These are phyloP conservation scores for Coprinopsis sp. DNA, from an alignment of 768 basidiomycete species.

Conservation along the genomic window DNA sequence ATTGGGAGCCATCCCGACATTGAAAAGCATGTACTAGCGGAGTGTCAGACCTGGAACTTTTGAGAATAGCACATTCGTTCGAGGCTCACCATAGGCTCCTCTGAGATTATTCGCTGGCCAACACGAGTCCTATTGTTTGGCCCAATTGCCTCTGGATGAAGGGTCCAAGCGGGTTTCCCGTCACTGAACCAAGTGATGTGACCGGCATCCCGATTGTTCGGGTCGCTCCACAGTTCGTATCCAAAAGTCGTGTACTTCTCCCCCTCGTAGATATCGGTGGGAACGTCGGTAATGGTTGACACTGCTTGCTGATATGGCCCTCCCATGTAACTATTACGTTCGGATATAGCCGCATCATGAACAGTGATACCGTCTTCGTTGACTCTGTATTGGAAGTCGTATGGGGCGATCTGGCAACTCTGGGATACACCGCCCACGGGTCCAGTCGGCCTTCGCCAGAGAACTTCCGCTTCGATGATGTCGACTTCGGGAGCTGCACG, in stretches of 20 bases:
- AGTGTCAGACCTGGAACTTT: constrained; percentile 20
- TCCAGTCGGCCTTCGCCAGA: constrained; percentile 39
- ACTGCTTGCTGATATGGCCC: constrained; percentile 68
- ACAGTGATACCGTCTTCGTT: constrained; percentile 50
- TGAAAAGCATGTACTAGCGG: constrained; percentile 73
- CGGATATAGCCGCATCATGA: constrained; percentile 44
- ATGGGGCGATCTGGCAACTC: constrained; percentile 74
- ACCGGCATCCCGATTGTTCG: constrained; percentile 53
- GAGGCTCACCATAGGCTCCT: constrained; percentile 85
- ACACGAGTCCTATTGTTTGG: constrained; percentile 57
- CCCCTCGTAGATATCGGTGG: constrained; percentile 49
- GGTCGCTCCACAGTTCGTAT: constrained; percentile 77
- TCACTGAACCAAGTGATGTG: constrained; percentile 80
- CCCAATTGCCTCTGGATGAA: constrained; percentile 57
- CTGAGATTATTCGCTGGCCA: constrained; percentile 64
- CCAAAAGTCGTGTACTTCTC: constrained; percentile 56
- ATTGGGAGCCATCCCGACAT: constrained; percentile 72
- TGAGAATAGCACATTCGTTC: neutral
- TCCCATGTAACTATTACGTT: constrained; percentile 63
- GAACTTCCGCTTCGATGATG: constrained; percentile 76
- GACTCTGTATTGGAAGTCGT: constrained; percentile 60
- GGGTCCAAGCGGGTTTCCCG: constrained; percentile 63
- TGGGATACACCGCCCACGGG: constrained; percentile 81
- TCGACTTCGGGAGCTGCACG: constrained; percentile 90
- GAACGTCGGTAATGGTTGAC: constrained; percentile 55